phyloP scores from a whole-genome alignment of 140 eudicot species.

The Eryngium alpinum region DNA sequence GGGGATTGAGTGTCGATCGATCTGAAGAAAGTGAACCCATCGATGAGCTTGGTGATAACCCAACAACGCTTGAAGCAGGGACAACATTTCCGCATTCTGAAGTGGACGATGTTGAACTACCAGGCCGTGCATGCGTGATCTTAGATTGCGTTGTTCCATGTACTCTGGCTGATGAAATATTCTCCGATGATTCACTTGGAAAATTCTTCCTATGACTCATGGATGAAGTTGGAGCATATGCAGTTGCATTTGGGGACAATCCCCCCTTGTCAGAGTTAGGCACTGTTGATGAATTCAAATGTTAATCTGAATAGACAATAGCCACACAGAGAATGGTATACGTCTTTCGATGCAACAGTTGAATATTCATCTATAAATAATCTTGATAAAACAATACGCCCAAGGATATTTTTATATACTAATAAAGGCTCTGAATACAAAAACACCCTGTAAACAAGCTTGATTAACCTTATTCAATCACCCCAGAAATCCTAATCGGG shows the following conservation, averaged over 20 bases:
- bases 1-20: constrained; percentile 81
- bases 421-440: background rate
- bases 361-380: background rate
- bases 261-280: constrained; percentile 38
- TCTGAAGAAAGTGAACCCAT: constrained; percentile 78
- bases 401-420: background rate
- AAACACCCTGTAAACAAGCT: background rate
- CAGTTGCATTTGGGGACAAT: constrained; percentile 50
- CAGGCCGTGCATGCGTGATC: constrained; percentile 40
- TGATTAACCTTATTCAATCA: background rate
- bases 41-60: constrained; percentile 81
- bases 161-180: constrained; percentile 26
- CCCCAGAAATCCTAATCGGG: background rate
- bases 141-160: constrained; percentile 29
- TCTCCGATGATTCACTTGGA: constrained; percentile 28
- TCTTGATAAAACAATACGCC: background rate
- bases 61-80: constrained; percentile 45
- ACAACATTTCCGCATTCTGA: constrained; percentile 68
- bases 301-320: constrained; percentile 22
- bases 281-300: constrained; percentile 31
- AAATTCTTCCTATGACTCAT: constrained; percentile 45
- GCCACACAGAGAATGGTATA: background rate
- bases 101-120: constrained; percentile 60
- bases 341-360: background rate
- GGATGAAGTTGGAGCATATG: constrained; percentile 50